Evolutionary conservation across 176 grass and related monocot genomes (phyloP).

Genomic region (Bonia amplexicaulis): DNA sequence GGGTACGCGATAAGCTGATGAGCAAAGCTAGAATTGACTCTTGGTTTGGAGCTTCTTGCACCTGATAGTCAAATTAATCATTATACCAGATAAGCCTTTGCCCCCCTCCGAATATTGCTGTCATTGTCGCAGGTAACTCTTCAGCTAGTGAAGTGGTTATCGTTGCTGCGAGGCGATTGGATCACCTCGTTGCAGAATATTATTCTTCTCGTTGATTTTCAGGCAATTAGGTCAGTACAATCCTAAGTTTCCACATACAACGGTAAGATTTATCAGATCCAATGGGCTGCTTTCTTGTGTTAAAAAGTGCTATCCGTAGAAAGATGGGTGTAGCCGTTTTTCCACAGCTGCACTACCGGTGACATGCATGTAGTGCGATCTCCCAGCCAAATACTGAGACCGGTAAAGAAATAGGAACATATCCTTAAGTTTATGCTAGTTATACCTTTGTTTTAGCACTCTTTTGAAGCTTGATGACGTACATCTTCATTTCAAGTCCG

Average conservation of each 20-base stretch:
- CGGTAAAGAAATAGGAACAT: too few species aligned
- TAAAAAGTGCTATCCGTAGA: background rate
- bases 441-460: too few species aligned
- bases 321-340: background rate
- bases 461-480: too few species aligned
- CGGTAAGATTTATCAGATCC: background rate
- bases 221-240: background rate
- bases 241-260: background rate
- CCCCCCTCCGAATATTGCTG: background rate
- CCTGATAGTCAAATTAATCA: background rate
- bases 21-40: background rate
- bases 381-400: too few species aligned
- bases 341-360: background rate
- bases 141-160: background rate
- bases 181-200: background rate
- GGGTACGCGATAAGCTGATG: background rate
- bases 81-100: background rate
- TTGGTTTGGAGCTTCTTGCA: background rate
- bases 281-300: background rate
- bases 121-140: background rate
- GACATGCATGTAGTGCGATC: conserved; percentile 18
- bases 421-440: too few species aligned
- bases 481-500: too few species aligned
- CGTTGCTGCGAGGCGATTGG: background rate
- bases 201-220: background rate